Conservation (phyloP, 306 rosid genomes). For the Ormosia semicastrata region DNA sequence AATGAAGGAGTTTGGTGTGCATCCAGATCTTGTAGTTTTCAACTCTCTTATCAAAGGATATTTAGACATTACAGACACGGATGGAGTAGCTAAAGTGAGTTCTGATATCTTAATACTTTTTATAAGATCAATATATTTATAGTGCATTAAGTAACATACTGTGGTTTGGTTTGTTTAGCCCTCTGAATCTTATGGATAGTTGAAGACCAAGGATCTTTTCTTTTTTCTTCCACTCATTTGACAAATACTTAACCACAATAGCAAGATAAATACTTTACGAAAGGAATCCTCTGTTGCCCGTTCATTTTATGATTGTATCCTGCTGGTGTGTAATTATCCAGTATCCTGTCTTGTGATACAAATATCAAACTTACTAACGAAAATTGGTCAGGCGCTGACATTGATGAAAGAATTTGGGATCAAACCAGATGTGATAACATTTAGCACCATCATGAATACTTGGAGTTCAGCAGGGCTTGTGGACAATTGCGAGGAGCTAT, state of each 20-base stretch:
- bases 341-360: not conserved
- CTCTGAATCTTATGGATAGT: not conserved
- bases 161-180: not conserved
- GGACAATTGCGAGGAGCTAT: slow-evolving; percentile 80
- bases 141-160: not conserved
- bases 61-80: slow-evolving; percentile 62
- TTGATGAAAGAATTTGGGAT: slow-evolving; percentile 88
- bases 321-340: slow-evolving; percentile 1
- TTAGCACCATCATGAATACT: slow-evolving; percentile 91
- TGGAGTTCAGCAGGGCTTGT: slow-evolving; percentile 93
- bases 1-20: slow-evolving; percentile 80
- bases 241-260: not conserved
- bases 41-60: slow-evolving; percentile 89
- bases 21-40: slow-evolving; percentile 75
- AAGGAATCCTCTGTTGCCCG: not conserved
- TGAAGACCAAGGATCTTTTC: not conserved
- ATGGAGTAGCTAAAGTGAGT: slow-evolving; percentile 75
- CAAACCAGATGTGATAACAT: slow-evolving; percentile 90
- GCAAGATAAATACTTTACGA: not conserved
- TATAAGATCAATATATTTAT: not conserved
- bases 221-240: not conserved
- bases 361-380: slow-evolving; percentile 15
- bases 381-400: slow-evolving; percentile 71
- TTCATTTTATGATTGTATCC: slow-evolving; percentile 5
- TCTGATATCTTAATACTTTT: not conserved